These are phyloP conservation scores for Colletotrichum horii DNA, from an alignment of 2,329 filamentous ascomycete genomes.

Conservation along the genomic window DNA sequence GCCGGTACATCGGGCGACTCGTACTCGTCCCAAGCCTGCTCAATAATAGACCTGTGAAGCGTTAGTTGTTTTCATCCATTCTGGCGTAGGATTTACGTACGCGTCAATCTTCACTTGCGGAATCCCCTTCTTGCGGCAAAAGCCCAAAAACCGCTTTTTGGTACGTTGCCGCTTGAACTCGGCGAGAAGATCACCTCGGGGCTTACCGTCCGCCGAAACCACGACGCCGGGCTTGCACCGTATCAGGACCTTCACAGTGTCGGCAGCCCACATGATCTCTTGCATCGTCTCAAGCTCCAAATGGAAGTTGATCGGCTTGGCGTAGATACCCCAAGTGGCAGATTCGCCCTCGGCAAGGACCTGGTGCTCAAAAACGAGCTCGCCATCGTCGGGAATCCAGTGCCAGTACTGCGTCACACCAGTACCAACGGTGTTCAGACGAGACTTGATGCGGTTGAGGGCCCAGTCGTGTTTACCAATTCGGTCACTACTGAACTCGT, in stretches of 20 bases:
- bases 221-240: slow-evolving; percentile 35
- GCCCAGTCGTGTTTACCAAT: slow-evolving; percentile 56
- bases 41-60: slow-evolving; percentile 29
- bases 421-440: slow-evolving; percentile 48
- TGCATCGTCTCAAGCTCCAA: slow-evolving; percentile 51
- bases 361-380: slow-evolving; percentile 56
- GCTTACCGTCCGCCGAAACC: slow-evolving; percentile 34
- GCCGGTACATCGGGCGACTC: slow-evolving; percentile 16
- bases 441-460: slow-evolving; percentile 57
- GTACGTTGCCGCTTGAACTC: slow-evolving; percentile 59
- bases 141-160: slow-evolving; percentile 55
- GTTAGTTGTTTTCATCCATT: neutral
- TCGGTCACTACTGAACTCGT: slow-evolving; percentile 52
- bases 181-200: slow-evolving; percentile 53
- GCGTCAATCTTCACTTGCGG: slow-evolving; percentile 40
- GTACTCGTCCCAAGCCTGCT: slow-evolving; percentile 47
- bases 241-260: slow-evolving; percentile 46
- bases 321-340: slow-evolving; percentile 53
- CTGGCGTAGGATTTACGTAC: slow-evolving; percentile 38
- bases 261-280: slow-evolving; percentile 49
- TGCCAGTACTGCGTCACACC: slow-evolving; percentile 62
- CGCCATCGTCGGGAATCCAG: slow-evolving; percentile 44
- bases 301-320: slow-evolving; percentile 56
- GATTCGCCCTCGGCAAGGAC: slow-evolving; percentile 51
- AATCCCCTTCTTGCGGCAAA: slow-evolving; percentile 49